Conservation (phyloP, 139 green algal species). For the Astrephomene gubernaculifera region DNA sequence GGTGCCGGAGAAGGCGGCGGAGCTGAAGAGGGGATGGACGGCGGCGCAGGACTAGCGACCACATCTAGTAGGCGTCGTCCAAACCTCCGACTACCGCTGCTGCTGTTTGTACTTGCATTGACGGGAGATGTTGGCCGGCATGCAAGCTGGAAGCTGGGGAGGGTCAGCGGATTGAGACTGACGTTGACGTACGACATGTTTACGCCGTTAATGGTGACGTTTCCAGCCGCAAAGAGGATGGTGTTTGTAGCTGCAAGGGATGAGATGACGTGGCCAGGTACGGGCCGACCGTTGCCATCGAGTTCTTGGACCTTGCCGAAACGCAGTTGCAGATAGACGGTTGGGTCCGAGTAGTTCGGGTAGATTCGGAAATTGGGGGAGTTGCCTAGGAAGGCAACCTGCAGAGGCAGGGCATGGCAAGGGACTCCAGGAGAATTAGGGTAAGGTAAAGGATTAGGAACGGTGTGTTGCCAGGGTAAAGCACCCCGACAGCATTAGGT, state of each 20-base stretch:
- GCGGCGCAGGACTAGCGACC: no score
- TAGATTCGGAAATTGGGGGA: constrained; percentile 31
- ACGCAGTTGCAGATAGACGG: constrained; percentile 27
- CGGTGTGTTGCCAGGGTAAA: background rate
- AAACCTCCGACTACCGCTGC: no score
- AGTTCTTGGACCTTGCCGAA: constrained; percentile 10
- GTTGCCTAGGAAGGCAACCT: constrained; percentile 21
- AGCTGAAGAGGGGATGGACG: no score
- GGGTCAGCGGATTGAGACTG: background rate
- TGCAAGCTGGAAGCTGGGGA: background rate
- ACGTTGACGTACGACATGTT: background rate
- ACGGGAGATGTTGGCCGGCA: no score
- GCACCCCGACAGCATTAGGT: background rate
- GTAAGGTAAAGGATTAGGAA: background rate
- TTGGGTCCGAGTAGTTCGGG: constrained; percentile 31
- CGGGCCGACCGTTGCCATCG: background rate
- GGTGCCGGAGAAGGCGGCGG: no score
- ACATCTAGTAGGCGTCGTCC: no score
- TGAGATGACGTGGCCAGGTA: background rate
- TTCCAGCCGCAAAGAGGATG: no score
- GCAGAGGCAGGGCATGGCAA: background rate
- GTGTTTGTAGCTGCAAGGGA: background rate
- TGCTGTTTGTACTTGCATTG: no score
- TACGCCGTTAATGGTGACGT: background rate
- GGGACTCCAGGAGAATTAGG: background rate